These are phyloP conservation scores for Xylaria venustula DNA, from an alignment of 495 filamentous ascomycete species.

Conservation along the genomic window DNA sequence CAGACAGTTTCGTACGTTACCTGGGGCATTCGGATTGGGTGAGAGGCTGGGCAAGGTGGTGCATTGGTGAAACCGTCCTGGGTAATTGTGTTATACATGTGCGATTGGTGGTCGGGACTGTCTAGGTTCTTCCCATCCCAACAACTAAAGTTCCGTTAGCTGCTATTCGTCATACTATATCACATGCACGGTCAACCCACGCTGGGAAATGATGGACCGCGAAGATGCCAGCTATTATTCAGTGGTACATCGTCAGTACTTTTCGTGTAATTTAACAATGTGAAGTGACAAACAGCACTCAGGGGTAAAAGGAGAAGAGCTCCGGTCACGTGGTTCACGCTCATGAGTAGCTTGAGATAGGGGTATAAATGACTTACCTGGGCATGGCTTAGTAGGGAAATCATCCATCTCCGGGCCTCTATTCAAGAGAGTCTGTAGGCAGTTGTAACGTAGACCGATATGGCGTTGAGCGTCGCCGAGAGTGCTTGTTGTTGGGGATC, in stretches of 20 bases:
- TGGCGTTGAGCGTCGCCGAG: slow-evolving; percentile 30
- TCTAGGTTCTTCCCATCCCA: slow-evolving; percentile 62
- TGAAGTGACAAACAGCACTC: too few relatives aligned
- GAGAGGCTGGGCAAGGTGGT: slow-evolving; percentile 49
- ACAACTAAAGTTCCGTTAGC: slow-evolving; percentile 33
- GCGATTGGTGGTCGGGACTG: slow-evolving; percentile 54
- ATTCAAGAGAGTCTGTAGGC: slow-evolving; percentile 40
- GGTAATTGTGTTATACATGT: slow-evolving; percentile 48
- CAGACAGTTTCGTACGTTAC: slow-evolving; percentile 53
- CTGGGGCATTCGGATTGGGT: slow-evolving; percentile 43
- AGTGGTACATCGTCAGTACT: background rate
- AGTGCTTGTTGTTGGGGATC: slow-evolving; percentile 37
- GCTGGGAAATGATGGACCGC: slow-evolving; percentile 53
- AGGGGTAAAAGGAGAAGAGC: too few relatives aligned
- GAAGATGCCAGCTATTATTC: slow-evolving; percentile 32
- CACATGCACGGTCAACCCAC: slow-evolving; percentile 26
- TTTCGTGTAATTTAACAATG: background rate
- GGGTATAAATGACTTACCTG: too few relatives aligned
- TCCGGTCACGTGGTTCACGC: too few relatives aligned
- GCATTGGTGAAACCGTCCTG: slow-evolving; percentile 40
- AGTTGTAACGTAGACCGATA: slow-evolving; percentile 49
- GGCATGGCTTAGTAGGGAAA: slow-evolving; percentile 46
- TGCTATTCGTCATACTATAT: background rate
- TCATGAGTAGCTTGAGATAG: too few relatives aligned
- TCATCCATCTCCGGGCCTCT: slow-evolving; percentile 44